Percentiles rank a stretch among this genome's conserved stretches.
phyloP scores from a whole-genome alignment of 2,329 filamentous ascomycete genomes.

The Cadophora malorum region DNA sequence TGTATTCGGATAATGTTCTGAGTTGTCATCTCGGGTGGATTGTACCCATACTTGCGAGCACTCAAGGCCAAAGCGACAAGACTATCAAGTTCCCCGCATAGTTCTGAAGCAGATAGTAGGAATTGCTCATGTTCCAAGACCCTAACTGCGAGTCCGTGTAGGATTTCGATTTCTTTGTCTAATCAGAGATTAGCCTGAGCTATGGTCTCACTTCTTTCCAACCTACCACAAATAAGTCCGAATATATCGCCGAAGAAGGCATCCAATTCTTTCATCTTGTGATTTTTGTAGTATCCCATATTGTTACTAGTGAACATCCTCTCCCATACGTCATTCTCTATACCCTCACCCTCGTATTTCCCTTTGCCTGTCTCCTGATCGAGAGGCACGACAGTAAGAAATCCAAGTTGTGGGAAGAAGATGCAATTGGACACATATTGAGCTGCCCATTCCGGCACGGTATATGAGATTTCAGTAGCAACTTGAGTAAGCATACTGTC shows the following conservation, averaged over 20 bases:
- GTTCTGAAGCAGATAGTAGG: conserved; percentile 73
- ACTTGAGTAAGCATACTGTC: conserved; percentile 74
- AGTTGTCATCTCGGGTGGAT: conserved; percentile 70
- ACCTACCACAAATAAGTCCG: conserved; percentile 77
- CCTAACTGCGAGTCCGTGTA: conserved; percentile 75
- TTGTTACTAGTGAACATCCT: conserved; percentile 76
- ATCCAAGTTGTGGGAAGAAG: conserved; percentile 91
- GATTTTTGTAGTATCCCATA: conserved; percentile 85
- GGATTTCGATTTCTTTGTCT: conserved; percentile 90
- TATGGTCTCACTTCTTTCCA: neutral
- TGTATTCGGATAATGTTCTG: conserved; percentile 76
- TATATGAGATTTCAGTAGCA: conserved; percentile 65
- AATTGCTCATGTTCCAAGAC: conserved; percentile 72
- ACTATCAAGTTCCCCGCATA: conserved; percentile 87
- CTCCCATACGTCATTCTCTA: conserved; percentile 71
- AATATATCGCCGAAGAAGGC: conserved; percentile 84
- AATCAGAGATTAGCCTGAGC: conserved; percentile 26
- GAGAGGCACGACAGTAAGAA: conserved; percentile 76
- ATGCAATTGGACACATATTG: conserved; percentile 74
- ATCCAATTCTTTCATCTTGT: conserved; percentile 81
- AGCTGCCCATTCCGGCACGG: conserved; percentile 65
- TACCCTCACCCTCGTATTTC: conserved; percentile 66
- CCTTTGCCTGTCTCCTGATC: conserved; percentile 64
- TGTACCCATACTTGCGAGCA: conserved; percentile 76
- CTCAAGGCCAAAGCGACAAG: conserved; percentile 80